phyloP scores from a whole-genome alignment of 805 yeast genomes.

The Sungouiella thailandica region DNA sequence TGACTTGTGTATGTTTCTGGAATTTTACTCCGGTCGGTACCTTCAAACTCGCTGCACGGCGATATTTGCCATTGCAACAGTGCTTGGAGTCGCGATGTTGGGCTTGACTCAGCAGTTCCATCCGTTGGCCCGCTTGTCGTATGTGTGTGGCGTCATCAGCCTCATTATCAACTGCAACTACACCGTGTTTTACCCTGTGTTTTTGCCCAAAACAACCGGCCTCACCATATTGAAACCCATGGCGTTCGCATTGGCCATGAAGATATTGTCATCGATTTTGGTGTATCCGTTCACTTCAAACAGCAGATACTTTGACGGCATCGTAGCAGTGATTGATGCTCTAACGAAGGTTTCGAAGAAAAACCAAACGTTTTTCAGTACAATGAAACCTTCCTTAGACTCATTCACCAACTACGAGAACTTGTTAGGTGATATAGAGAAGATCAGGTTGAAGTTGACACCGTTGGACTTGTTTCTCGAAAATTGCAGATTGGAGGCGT shows the following conservation, averaged over 20 bases:
- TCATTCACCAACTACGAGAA: too few species aligned
- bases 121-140: slow-evolving; percentile 15
- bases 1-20: too few species aligned
- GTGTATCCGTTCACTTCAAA: slow-evolving; percentile 29
- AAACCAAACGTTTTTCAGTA: too few species aligned
- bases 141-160: slow-evolving; percentile 20
- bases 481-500: too few species aligned
- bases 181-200: slow-evolving; percentile 22
- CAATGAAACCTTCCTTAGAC: too few species aligned
- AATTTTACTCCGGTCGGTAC: too few species aligned
- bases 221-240: slow-evolving; percentile 20
- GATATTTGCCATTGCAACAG: slow-evolving; percentile 19
- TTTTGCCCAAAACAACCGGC: slow-evolving; percentile 19
- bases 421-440: too few species aligned
- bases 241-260: slow-evolving; percentile 20
- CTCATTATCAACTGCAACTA: slow-evolving; percentile 21
- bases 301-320: too few species aligned
- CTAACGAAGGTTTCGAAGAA: too few species aligned
- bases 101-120: slow-evolving; percentile 18
- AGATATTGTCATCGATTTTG: slow-evolving; percentile 14
- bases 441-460: too few species aligned
- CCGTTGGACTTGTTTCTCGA: too few species aligned
- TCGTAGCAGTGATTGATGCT: too few species aligned
- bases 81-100: slow-evolving; percentile 18
- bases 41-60: slow-evolving; percentile 18